Conservation (phyloP, 331 rosid genomes). For the Telfairia occidentalis region DNA sequence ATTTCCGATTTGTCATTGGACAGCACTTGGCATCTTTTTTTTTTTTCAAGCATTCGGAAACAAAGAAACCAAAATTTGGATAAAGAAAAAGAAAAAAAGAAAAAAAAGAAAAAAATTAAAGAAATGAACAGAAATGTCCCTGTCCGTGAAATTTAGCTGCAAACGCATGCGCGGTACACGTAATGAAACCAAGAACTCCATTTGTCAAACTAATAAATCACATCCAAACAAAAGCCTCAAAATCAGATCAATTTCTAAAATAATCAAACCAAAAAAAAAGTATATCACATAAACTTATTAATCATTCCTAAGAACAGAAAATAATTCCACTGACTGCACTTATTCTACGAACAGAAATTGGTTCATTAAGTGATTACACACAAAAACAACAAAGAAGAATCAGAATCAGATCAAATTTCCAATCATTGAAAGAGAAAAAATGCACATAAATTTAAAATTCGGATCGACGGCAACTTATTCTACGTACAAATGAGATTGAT, state of each 20-base stretch:
- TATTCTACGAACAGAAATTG: no score
- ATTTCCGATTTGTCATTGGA: neutral
- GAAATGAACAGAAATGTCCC: neutral
- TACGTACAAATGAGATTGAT: neutral
- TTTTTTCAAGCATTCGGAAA: neutral
- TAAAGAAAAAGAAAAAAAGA: neutral
- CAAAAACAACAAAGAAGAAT: no score
- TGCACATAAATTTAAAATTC: no score
- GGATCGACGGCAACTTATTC: no score
- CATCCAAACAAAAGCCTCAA: neutral
- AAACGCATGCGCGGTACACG: neutral
- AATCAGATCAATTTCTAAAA: neutral
- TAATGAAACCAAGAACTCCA: neutral
- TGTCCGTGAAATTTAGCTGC: neutral
- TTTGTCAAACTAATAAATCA: constrained; percentile 1
- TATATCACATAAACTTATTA: neutral
- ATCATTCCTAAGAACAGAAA: neutral
- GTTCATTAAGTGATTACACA: no score
- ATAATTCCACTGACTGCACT: neutral
- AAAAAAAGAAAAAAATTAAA: neutral
- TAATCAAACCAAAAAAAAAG: neutral
- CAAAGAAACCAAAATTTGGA: neutral
- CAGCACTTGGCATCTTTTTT: no score
- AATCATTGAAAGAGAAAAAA: no score
- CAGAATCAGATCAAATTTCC: no score